A percentile compares a stretch with the other conserved stretches of the same genome.
Conservation (phyloP, 2,329 filamentous ascomycete species). For the Corinectria fuckeliana region DNA sequence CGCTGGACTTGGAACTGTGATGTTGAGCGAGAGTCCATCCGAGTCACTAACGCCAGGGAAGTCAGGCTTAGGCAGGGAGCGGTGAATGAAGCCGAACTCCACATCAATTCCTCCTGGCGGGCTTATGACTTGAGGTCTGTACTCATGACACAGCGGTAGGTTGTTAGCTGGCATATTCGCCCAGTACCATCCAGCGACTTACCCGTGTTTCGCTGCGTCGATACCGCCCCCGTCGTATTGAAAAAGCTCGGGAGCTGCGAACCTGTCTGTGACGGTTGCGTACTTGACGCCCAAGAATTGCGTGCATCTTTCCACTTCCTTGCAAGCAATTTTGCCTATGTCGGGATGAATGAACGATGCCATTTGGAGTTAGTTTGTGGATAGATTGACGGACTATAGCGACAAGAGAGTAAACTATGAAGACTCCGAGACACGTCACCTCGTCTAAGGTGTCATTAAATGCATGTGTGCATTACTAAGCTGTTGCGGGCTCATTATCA, state of each 20-base stretch:
- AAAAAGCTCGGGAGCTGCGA: background rate
- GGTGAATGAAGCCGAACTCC: conserved; percentile 11
- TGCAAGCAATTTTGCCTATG: background rate
- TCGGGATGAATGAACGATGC: background rate
- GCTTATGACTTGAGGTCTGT: conserved; percentile 9
- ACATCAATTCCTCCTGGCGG: background rate
- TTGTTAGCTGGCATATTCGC: background rate
- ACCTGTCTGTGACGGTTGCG: conserved; percentile 3
- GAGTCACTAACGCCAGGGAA: background rate
- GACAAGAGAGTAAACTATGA: background rate
- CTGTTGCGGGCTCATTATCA: background rate
- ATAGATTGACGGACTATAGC: background rate
- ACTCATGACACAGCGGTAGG: background rate
- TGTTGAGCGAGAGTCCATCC: background rate
- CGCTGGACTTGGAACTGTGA: background rate
- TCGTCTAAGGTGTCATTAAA: background rate
- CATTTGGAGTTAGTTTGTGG: background rate
- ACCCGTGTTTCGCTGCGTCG: conserved; percentile 3
- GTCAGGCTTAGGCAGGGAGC: conserved; percentile 5
- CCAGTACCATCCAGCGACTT: background rate
- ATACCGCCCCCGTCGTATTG: conserved; percentile 3
- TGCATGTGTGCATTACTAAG: background rate
- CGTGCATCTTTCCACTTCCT: background rate
- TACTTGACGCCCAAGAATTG: conserved; percentile 20
- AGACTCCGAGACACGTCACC: too few species aligned